Conservation (phyloP, 768 basidiomycete genomes). For the Kwoniella pini region DNA sequence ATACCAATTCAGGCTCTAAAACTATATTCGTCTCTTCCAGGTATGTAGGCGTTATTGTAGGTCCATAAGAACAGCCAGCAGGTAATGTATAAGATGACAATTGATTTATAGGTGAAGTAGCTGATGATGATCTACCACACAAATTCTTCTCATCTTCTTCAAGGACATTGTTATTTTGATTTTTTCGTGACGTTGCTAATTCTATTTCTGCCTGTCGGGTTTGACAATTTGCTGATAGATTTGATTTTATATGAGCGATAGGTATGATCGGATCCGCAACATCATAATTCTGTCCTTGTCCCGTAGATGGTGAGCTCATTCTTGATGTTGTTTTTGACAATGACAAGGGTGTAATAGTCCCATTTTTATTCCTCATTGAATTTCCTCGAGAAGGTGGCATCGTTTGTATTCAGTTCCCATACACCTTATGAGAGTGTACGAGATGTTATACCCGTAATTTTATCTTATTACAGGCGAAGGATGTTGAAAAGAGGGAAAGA, state of each 20-base stretch:
- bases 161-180: background rate
- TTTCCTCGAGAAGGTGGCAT: conserved; percentile 1
- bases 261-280: conserved; percentile 18
- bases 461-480: background rate
- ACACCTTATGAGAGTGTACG: too few relatives aligned
- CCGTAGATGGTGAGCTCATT: background rate
- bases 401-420: background rate
- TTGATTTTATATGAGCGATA: conserved; percentile 8
- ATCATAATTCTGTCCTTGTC: background rate
- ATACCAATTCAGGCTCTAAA: background rate
- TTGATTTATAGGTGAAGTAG: background rate
- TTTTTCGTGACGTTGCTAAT: background rate
- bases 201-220: background rate
- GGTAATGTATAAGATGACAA: background rate
- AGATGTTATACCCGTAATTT: background rate
- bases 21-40: background rate
- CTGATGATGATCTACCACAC: background rate
- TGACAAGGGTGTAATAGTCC: background rate
- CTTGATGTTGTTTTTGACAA: background rate
- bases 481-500: background rate
- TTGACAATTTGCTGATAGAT: conserved; percentile 3
- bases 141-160: background rate
- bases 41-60: background rate
- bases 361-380: background rate
- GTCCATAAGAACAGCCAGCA: conserved; percentile 11